Evolutionary conservation across 2,329 filamentous ascomycete genomes (phyloP), one percentile per base, ranked within the genome.

Genomic region (Penicillium sp.): DNA sequence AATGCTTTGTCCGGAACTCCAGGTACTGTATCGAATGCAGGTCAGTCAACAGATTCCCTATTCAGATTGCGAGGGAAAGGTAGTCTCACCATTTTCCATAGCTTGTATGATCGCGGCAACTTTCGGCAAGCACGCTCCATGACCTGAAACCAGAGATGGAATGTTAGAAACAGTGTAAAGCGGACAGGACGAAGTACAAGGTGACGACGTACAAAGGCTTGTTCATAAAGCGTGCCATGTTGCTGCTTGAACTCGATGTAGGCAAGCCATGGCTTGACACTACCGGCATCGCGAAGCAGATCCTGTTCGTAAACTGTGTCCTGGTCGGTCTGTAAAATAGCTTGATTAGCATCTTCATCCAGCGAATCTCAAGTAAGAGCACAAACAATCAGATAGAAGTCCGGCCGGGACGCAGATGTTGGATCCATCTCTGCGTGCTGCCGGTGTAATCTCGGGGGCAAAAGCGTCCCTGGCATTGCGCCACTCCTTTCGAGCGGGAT

Each of bases 251-350:
- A 93, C 66, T 92, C 88, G 74, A 94, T 90, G 77, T 98, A 99
- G 66, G 92, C 88, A 59, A 99, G 85, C 95, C 95, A 99, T 70
- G 95, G 93, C 78, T 94, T 96, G 66, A 94, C 87, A 75, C 88
- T 95, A 70, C 89, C 89, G 9, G 88, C 86, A 70, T 96, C 91
- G 68, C 93, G 90, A 65, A 95, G 81, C 61, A 98, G 87, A 76
- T 99, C 95, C 78, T 97, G 93, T 79, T 99, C 96, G 82, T 98
- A 99, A 61, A 96, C 86, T 56, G 91, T 89, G 79, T 99, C 95
- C 79, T 96, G 92, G 73, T 92, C 90, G 69, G 87, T 84, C 86
- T 94, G 75, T 65, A 77, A 68, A 69, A 36, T 78, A 73, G 14
- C 1, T 63, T 73, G 73, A 67, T 75, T 56, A 73, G 72, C 54